Percentiles rank a stretch among this genome's conserved stretches.
Conservation (phyloP, 2,329 filamentous ascomycete genomes). For the Xylaria sp. region DNA sequence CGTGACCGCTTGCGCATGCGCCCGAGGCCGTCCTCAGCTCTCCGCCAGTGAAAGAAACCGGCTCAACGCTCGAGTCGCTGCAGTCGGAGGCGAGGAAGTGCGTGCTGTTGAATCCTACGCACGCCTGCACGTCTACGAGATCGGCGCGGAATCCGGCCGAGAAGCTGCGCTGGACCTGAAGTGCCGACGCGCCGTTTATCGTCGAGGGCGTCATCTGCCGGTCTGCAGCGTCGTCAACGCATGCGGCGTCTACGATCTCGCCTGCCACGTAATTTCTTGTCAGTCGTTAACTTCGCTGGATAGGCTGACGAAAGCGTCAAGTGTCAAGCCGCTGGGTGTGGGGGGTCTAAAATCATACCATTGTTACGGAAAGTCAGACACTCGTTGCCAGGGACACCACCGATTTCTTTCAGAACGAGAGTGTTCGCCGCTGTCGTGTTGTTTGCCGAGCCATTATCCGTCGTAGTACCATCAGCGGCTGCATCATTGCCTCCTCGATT, state of each 20-base stretch:
- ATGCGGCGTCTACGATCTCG: slow-evolving; percentile 56
- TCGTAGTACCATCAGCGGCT: neutral
- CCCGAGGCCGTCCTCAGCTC: slow-evolving; percentile 47
- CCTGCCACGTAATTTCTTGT: slow-evolving; percentile 37
- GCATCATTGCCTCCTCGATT: slow-evolving; percentile 8
- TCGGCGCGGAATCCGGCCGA: slow-evolving; percentile 53
- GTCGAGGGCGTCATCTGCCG: slow-evolving; percentile 55
- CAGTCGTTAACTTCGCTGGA: neutral
- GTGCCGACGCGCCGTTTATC: slow-evolving; percentile 47
- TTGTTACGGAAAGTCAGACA: slow-evolving; percentile 58
- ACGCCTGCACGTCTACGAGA: slow-evolving; percentile 52
- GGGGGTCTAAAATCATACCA: slow-evolving; percentile 9
- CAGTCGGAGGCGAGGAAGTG: slow-evolving; percentile 54
- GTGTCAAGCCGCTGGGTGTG: neutral
- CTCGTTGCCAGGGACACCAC: slow-evolving; percentile 52
- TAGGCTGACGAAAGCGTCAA: neutral
- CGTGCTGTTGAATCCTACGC: slow-evolving; percentile 55
- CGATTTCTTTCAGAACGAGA: slow-evolving; percentile 53
- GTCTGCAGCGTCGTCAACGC: slow-evolving; percentile 52
- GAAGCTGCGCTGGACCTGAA: slow-evolving; percentile 54
- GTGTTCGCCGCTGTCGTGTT: slow-evolving; percentile 41
- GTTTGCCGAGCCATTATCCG: slow-evolving; percentile 9
- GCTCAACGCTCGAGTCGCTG: slow-evolving; percentile 39
- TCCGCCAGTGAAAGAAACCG: slow-evolving; percentile 33
- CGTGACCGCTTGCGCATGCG: slow-evolving; percentile 52